A percentile compares a stretch with the other conserved stretches of the same genome.
Evolutionary conservation across 2,329 filamentous ascomycete species (phyloP).

Genomic region (Fusarium euwallaceae): DNA sequence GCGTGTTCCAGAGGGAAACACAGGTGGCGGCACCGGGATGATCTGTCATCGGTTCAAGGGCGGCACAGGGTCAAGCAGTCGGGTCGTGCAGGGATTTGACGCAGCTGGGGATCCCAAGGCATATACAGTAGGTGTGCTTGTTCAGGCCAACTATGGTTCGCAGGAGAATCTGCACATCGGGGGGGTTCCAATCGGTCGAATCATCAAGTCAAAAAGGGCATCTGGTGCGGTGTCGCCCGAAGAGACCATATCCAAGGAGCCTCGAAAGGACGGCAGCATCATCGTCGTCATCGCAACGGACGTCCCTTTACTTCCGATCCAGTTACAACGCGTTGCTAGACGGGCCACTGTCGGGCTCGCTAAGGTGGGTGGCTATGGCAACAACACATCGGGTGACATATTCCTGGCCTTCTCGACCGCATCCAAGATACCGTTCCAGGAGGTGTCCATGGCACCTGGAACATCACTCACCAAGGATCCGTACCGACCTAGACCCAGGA

Average conservation of each 20-base stretch:
- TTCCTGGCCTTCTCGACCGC: constrained; percentile 77
- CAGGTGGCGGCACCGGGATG: constrained; percentile 78
- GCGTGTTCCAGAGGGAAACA: constrained; percentile 71
- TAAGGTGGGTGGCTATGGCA: constrained; percentile 71
- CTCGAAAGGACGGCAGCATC: constrained; percentile 53
- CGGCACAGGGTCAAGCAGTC: constrained; percentile 73
- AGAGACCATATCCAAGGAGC: constrained; percentile 38
- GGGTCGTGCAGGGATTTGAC: constrained; percentile 64
- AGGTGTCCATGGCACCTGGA: constrained; percentile 46
- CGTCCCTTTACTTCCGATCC: constrained; percentile 49
- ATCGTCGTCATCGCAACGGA: constrained; percentile 52
- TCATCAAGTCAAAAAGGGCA: constrained; percentile 54
- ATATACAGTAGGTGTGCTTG: constrained; percentile 72
- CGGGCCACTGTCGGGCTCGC: constrained; percentile 72
- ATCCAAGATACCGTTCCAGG: constrained; percentile 59
- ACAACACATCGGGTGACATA: constrained; percentile 74
- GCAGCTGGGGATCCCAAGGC: constrained; percentile 49
- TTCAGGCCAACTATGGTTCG: constrained; percentile 75
- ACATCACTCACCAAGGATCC: constrained; percentile 56
- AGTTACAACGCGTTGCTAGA: constrained; percentile 64
- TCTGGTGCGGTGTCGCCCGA: constrained; percentile 49
- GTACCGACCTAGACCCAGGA: constrained; percentile 49
- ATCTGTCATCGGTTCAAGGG: constrained; percentile 76
- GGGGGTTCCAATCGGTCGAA: constrained; percentile 71
- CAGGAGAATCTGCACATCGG: constrained; percentile 68